Conservation (phyloP, 768 basidiomycete species). For the Boletus reticuloceps region DNA sequence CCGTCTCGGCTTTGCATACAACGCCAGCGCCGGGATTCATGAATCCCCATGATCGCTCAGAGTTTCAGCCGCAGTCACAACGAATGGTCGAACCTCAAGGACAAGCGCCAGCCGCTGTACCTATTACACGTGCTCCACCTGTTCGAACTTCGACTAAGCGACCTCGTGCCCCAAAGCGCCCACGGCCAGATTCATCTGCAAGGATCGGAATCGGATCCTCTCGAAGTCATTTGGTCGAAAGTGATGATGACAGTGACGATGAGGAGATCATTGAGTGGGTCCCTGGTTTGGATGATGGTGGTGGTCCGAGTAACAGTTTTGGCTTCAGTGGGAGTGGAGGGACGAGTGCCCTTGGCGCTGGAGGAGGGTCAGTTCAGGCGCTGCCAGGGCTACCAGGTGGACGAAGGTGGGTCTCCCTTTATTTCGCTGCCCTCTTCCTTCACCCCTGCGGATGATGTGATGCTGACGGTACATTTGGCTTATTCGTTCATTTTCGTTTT, state of each 20-base stretch:
- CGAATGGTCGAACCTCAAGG: neutral
- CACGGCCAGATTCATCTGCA: constrained; percentile 2
- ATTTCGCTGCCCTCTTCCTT: neutral
- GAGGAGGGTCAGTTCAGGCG: constrained; percentile 6
- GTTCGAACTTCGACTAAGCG: constrained; percentile 18
- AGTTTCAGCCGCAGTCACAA: neutral
- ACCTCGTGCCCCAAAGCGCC: constrained; percentile 23
- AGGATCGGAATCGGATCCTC: neutral
- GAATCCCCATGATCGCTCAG: neutral
- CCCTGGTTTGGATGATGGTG: constrained; percentile 7
- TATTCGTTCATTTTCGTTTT: neutral
- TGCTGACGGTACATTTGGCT: constrained; percentile 11
- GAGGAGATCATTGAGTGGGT: constrained; percentile 27
- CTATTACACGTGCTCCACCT: neutral
- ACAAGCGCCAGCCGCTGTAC: neutral
- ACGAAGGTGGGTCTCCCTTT: constrained; percentile 25
- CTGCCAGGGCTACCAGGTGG: constrained; percentile 16
- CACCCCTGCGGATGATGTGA: neutral
- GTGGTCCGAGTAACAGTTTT: neutral
- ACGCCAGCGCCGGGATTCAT: neutral
- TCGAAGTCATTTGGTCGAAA: constrained; percentile 11
- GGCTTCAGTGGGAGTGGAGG: neutral
- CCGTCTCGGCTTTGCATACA: neutral
- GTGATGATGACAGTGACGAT: constrained; percentile 32
- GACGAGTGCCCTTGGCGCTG: neutral